Conservation (phyloP, 768 basidiomycete species). For the Amanita fuliginea region DNA sequence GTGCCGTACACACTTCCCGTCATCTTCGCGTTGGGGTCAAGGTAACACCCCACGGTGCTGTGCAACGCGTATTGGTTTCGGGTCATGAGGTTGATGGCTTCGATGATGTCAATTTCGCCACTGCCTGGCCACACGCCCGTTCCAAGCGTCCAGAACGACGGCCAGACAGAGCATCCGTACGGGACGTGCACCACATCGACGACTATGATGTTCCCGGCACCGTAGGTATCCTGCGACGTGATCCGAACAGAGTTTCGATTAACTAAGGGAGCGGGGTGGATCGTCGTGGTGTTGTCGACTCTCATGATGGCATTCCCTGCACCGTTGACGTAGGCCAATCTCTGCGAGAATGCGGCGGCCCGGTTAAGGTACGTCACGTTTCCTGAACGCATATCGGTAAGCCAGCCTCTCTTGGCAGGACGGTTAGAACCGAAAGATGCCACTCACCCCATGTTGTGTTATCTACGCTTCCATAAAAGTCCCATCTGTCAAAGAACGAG, state of each 20-base stretch:
- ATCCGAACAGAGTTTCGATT: constrained; percentile 38
- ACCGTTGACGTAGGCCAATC: constrained; percentile 48
- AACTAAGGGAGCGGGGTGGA: constrained; percentile 19
- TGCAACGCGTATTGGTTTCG: constrained; percentile 77
- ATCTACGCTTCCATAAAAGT: constrained; percentile 38
- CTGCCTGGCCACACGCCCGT: constrained; percentile 29
- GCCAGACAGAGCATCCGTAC: constrained; percentile 44
- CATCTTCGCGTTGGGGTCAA: constrained; percentile 25
- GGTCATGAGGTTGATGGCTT: constrained; percentile 66
- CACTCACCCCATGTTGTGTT: constrained; percentile 33
- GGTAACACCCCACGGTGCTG: constrained; percentile 36
- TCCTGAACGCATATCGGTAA: constrained; percentile 22
- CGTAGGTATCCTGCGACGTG: constrained; percentile 30
- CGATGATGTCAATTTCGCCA: constrained; percentile 60
- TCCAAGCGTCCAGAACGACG: constrained; percentile 36
- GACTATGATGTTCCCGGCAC: constrained; percentile 31
- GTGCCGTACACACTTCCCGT: constrained; percentile 38
- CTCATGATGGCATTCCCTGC: constrained; percentile 58
- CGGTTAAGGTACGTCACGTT: constrained; percentile 51
- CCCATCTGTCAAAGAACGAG: constrained; percentile 45
- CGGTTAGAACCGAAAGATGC: not conserved
- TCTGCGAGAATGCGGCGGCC: constrained; percentile 31
- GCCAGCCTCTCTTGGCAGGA: not conserved
- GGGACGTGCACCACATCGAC: constrained; percentile 37
- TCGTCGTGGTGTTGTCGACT: constrained; percentile 59